Base-by-base conservation (phyloP, 192 early-diverging fungal species). In the Coemansia guatemalensis region DNA sequence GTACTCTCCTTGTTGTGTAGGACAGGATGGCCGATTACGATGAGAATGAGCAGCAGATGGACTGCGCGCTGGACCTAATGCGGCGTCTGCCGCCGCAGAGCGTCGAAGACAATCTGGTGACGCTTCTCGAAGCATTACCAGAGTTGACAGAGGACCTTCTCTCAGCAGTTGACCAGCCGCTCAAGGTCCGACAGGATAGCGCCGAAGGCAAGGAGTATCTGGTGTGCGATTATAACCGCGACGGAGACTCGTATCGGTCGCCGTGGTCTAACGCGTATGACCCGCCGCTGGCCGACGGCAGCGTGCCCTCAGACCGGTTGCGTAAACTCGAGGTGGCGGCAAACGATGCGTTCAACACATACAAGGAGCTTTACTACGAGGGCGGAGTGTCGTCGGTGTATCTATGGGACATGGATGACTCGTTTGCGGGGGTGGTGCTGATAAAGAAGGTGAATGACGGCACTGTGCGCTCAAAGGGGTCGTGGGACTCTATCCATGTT, bases 401-500 rank as follows among this genome's bases (percentile, higher is more conserved):
- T 71, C 85, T 97, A 75, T 97, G 95, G 95, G 92, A 96, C 64
- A 78, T 85, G 71, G 85, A 82, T 47, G 90, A 89, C 54, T 89
- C 87, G 41, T 99, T 99, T 85, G 96, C 96, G 8, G 88, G 93
- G 7, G 95, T 92, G 33, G 84, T 99, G 21, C 75, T 99, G 73
- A 95, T 99, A 55, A 98, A 98, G 73, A 99, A 99, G 75, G 90
- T 94, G 88, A 86, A 62, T 27, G 88, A 89, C 59, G 88, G 86
- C 21, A 83, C 70, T 4, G 85, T 83, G 55, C 83, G 86, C 29
- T 85, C 88, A 65, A 93, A 93, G 65, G 96, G 95, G 21, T 87
- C 93, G 20, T 99, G 97, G 97, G 97, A 99, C 68, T 98, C 95
- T 12, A 96, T 98, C 69, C 97, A 99, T 62, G 94, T 99, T 5